Conservation (phyloP, 768 basidiomycete genomes). For the Krasilnikovozyma curviuscula region DNA sequence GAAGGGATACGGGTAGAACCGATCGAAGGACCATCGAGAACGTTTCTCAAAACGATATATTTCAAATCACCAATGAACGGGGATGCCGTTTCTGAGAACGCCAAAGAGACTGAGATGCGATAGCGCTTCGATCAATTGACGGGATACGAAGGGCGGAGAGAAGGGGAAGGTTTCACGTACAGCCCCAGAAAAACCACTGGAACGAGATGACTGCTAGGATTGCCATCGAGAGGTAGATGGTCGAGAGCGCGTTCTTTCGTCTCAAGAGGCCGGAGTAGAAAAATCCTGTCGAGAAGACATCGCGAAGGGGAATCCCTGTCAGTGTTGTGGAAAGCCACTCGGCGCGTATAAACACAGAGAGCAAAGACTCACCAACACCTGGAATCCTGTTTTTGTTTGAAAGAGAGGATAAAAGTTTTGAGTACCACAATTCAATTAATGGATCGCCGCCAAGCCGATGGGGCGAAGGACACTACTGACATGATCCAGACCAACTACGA, state of each 20-base stretch:
- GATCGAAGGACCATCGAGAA: slow-evolving; percentile 26
- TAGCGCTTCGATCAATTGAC: too few species aligned
- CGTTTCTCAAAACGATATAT: slow-evolving; percentile 38
- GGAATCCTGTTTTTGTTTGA: too few species aligned
- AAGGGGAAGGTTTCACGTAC: too few species aligned
- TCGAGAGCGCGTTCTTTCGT: slow-evolving; percentile 31
- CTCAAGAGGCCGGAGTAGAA: slow-evolving; percentile 28
- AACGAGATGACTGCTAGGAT: slow-evolving; percentile 25
- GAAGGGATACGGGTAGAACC: slow-evolving; percentile 58
- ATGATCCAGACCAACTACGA: slow-evolving; percentile 9
- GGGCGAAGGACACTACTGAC: too few species aligned
- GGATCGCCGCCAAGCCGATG: not conserved
- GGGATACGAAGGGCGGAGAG: too few species aligned
- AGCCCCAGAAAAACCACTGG: slow-evolving; percentile 66
- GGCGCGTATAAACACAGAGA: too few species aligned
- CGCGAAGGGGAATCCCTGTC: too few species aligned
- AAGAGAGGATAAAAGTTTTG: too few species aligned
- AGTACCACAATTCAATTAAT: not conserved
- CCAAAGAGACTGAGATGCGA: too few species aligned
- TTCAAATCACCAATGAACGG: slow-evolving; percentile 65
- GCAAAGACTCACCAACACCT: too few species aligned
- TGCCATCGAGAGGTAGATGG: slow-evolving; percentile 27
- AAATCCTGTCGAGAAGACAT: slow-evolving; percentile 7
- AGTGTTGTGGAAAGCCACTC: too few species aligned
- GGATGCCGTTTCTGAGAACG: slow-evolving; percentile 46